Conservation (phyloP, 2,329 filamentous ascomycete species). For the Beauveria sp. region DNA sequence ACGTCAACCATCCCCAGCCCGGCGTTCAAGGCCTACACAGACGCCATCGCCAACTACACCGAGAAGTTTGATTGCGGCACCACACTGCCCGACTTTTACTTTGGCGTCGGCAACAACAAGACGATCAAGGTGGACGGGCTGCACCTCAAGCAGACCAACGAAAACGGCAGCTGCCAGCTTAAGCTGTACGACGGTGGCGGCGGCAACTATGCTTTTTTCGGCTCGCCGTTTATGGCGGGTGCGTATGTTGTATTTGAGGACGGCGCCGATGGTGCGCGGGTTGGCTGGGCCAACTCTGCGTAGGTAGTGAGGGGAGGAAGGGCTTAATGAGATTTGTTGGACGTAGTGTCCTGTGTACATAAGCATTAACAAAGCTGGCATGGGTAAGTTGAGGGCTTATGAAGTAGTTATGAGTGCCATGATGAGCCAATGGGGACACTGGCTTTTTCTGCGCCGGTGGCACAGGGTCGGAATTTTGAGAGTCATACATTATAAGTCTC, state of each 20-base stretch:
- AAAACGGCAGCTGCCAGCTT: background rate
- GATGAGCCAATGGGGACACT: too few species aligned
- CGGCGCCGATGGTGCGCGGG: background rate
- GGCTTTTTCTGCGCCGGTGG: too few species aligned
- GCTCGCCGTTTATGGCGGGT: background rate
- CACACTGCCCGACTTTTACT: constrained; percentile 37
- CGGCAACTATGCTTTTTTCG: background rate
- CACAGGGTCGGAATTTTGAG: too few species aligned
- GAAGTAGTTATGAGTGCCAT: too few species aligned
- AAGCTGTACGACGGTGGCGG: background rate
- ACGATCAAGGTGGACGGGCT: constrained; percentile 48
- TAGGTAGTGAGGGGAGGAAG: background rate
- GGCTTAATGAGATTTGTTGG: too few species aligned
- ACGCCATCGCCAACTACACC: constrained; percentile 42
- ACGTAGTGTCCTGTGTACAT: too few species aligned
- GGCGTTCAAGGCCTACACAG: constrained; percentile 12
- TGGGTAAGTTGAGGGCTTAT: too few species aligned
- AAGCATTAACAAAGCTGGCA: too few species aligned
- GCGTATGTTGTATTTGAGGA: constrained; percentile 3
- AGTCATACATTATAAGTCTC: too few species aligned
- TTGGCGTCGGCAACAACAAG: constrained; percentile 50
- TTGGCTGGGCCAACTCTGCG: background rate
- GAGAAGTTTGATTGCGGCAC: constrained; percentile 36
- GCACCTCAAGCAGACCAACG: constrained; percentile 1
- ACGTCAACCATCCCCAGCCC: constrained; percentile 49